These are phyloP conservation scores for Aristolochia fimbriata DNA, from an alignment of 164 flowering plant species.

Conservation along the genomic window DNA sequence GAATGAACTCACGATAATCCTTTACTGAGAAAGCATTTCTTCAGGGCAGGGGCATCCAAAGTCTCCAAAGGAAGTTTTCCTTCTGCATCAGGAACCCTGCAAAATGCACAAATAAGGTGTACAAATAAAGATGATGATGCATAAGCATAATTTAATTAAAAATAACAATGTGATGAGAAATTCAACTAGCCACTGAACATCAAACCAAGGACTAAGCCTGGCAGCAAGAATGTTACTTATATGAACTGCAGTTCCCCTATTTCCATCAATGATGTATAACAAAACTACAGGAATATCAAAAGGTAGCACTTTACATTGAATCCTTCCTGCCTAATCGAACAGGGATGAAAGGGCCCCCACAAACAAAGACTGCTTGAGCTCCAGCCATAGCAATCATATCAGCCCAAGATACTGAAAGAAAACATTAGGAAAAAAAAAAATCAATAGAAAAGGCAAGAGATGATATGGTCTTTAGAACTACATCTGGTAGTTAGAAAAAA, in stretches of 20 bases:
- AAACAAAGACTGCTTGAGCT: slow-evolving; percentile 78
- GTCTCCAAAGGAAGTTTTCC: slow-evolving; percentile 83
- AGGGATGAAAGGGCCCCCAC: slow-evolving; percentile 83
- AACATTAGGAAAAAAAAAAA: not conserved
- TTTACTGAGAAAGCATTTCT: slow-evolving; percentile 60
- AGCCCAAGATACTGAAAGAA: slow-evolving; percentile 68
- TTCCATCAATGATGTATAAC: too few relatives aligned
- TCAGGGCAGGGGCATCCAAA: slow-evolving; percentile 62
- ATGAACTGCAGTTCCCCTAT: not conserved
- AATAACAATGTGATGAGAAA: too few relatives aligned
- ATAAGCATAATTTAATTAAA: too few relatives aligned
- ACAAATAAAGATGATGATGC: not conserved
- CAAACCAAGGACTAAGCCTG: too few relatives aligned
- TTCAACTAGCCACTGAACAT: too few relatives aligned
- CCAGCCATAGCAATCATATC: slow-evolving; percentile 87
- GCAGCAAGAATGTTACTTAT: too few relatives aligned
- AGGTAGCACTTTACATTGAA: slow-evolving; percentile 37
- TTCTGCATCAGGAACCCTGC: slow-evolving; percentile 75
- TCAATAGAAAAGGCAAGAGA: too few relatives aligned
- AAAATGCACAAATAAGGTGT: slow-evolving; percentile 4
- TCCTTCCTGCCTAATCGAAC: slow-evolving; percentile 72
- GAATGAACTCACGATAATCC: slow-evolving; percentile 78
- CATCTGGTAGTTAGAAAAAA: not conserved
- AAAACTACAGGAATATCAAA: not conserved
- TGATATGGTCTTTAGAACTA: too few relatives aligned